Base-by-base conservation (phyloP, 768 basidiomycete genomes). In the Filobasidium wieringae region DNA sequence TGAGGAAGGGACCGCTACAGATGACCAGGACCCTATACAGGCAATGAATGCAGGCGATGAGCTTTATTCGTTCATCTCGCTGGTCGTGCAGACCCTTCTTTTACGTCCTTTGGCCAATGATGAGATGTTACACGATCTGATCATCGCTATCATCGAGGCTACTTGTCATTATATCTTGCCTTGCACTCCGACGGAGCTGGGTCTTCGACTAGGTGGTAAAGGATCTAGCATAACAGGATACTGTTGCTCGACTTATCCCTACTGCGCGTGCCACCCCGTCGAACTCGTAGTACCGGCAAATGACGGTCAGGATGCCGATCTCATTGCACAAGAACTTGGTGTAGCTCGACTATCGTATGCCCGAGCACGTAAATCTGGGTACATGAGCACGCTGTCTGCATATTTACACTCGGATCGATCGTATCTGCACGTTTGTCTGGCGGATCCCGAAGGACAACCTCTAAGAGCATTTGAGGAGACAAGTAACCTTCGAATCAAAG, bases 81-180 rank as follows among this genome's bases (percentile, higher is more conserved):
- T 53, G 17, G 65, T 69, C 19, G 52, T 72, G 11, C 60, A 62
- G 29, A 66, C 64, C 49, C 33, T 72, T 29, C 32, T 57, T 19
- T 55, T 65, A 17, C 61, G 66, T 26, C 63, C 64, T 4, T 63
- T 65, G 31, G 51, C 63, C 33, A 64, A 64, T 19, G 65, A 68
- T 32, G 63, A 53, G 22, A 60, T 29, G n/a, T 37, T 64, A 24
- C 37, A 57, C 6, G 65, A 65, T n/a, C 40, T 69, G 27, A 68
- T 73, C 15, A 64, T 68, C 15, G 51, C 55, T 12, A 66, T 72
- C 36, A 68, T 73, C 45, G 69, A 70, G 31, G 61, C 70, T 15
- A 70, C 70, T 0, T 65, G 71, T 33, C 68, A 70, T 36, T 73
- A 70, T 40, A 63, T 61, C n/a, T 45, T 71, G 1, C 72, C 72